phyloP scores from a whole-genome alignment of 2,329 filamentous ascomycete genomes.

The Boeremia lycopersici region DNA sequence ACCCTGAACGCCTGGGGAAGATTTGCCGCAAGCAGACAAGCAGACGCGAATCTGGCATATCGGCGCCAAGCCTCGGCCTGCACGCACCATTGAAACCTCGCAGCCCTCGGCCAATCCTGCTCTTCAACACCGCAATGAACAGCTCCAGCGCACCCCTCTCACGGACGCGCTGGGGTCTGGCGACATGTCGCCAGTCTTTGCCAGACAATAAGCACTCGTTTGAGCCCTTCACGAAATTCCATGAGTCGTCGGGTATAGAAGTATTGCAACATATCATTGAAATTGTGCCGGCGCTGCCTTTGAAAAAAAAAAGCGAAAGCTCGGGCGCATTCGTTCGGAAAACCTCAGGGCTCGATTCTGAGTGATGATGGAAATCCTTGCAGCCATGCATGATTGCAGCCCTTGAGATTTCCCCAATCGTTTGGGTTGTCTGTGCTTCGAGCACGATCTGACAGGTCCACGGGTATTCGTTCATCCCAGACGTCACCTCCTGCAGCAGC shows the following conservation, averaged over 20 bases:
- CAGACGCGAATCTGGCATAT: constrained; percentile 14
- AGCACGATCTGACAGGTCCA: too few relatives aligned
- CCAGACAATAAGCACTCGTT: constrained; percentile 46
- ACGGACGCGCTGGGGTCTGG: constrained; percentile 44
- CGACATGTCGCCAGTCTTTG: constrained; percentile 39
- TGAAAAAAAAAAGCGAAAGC: not conserved
- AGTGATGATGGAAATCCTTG: too few relatives aligned
- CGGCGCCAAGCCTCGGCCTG: constrained; percentile 20
- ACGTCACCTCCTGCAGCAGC: too few relatives aligned
- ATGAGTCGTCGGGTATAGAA: constrained; percentile 43
- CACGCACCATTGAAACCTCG: constrained; percentile 19
- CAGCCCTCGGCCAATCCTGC: constrained; percentile 9
- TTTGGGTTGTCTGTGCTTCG: too few relatives aligned
- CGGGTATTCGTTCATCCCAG: too few relatives aligned
- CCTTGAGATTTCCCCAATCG: too few relatives aligned
- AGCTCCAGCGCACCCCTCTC: constrained; percentile 39
- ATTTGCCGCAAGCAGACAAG: constrained; percentile 10
- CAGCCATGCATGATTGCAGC: too few relatives aligned
- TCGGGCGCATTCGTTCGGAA: too few relatives aligned
- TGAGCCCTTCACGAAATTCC: constrained; percentile 43
- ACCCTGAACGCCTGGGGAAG: constrained; percentile 14
- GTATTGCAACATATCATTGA: constrained; percentile 33
- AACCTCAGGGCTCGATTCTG: too few relatives aligned
- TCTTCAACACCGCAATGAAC: constrained; percentile 40
- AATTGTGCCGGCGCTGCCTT: not conserved